Percentiles rank a stretch among this genome's conserved stretches.
Evolutionary conservation across 179 eudicot genomes (phyloP).

Genomic region (Heliamphora ciliata): DNA sequence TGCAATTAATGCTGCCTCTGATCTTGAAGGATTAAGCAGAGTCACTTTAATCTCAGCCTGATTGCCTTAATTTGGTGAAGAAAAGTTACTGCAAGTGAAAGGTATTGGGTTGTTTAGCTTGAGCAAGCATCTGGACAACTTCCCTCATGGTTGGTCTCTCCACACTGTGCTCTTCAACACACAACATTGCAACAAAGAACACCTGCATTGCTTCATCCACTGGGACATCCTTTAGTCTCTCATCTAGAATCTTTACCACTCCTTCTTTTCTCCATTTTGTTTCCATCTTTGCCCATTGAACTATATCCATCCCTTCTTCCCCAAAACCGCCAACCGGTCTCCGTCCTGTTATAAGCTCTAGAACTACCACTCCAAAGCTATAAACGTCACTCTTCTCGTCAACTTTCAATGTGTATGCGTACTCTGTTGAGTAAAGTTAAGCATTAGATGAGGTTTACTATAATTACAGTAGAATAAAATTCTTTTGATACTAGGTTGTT

Average conservation of each 20-base stretch:
- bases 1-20: neutral
- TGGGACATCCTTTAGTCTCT: slow-evolving; percentile 38
- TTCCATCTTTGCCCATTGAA: slow-evolving; percentile 48
- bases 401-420: slow-evolving; percentile 69
- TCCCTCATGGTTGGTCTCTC: slow-evolving; percentile 74
- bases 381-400: slow-evolving; percentile 73
- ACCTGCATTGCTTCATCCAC: slow-evolving; percentile 42
- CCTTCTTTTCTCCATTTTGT: slow-evolving; percentile 46
- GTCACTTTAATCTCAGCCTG: neutral
- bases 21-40: neutral
- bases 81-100: slow-evolving; percentile 28
- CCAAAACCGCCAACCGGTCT: slow-evolving; percentile 65
- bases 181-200: slow-evolving; percentile 58
- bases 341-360: slow-evolving; percentile 57
- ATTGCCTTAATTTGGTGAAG: neutral
- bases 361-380: slow-evolving; percentile 60
- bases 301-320: slow-evolving; percentile 65
- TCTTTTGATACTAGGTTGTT: too few relatives aligned
- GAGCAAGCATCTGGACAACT: slow-evolving; percentile 67
- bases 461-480: neutral
- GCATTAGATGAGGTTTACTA: neutral
- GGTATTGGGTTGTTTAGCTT: slow-evolving; percentile 43
- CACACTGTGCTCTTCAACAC: slow-evolving; percentile 62
- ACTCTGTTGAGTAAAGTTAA: slow-evolving; percentile 32
- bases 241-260: slow-evolving; percentile 44